Evolutionary conservation across 768 basidiomycete species (phyloP), one percentile per base, ranked within the genome.

Genomic region (Heimioporus sp.): DNA sequence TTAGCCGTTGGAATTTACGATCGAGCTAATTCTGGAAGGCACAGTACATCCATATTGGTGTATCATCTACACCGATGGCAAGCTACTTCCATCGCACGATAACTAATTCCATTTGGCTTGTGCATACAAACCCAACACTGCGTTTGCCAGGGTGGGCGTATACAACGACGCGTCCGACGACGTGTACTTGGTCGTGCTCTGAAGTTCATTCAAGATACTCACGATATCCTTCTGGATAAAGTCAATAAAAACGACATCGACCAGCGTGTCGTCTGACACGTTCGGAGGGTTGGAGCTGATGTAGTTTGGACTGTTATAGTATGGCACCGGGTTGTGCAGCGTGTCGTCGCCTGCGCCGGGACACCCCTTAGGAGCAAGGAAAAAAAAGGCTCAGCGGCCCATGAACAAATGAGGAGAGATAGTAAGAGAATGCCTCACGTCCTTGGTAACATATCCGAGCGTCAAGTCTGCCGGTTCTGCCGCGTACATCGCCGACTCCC

Each of bases 181-280:
- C 4, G 79, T 78, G 60, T 79, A 90, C 4, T 62, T 73, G 65
- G 72, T 80, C 21, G 54, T 61, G 7, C 40, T 76, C 69, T 86
- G 82, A 24, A 84, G 60, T 2, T 43, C 35, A 58, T 92, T 92
- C 47, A 90, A 62, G 21, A 80, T 77, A 6, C 55, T 38, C 53
- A 88, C 54, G 21, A 87, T 61, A 53, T 80, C 71, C 6, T 60
- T 48, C 60, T 77, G 71, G 62, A 90, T 82, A 66, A 90, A 92
- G 65, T 85, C 74, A 43, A 86, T 75, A 65, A 91, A 92, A 31
- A 92, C 83, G 20, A 92, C 76, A 58, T 92, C 90, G 54, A 92
- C 75, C 0, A 71, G 71, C 0, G 80, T 74, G 48, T 76, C 72
- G 49, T 72, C 72, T 0, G 79, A 53, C 13, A 82, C 76, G 24